A percentile compares a stretch with the other conserved stretches of the same genome.
Evolutionary conservation across 2,329 filamentous ascomycete genomes (phyloP).

Genomic region (Fusarium brachygibbosum): DNA sequence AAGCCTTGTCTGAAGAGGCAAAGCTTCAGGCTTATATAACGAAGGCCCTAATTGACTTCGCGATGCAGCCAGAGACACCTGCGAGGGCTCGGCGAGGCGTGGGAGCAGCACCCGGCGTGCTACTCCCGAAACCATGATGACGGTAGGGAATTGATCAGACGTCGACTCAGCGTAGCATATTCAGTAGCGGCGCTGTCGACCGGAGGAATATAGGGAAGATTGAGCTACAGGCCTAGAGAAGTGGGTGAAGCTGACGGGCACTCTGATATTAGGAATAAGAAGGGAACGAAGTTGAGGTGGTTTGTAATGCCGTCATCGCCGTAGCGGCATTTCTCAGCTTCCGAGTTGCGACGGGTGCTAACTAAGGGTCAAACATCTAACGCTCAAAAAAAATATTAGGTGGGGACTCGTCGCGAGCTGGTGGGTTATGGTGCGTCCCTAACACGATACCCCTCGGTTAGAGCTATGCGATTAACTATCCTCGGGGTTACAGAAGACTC

Average conservation of each 20-base stretch:
- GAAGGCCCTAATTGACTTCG: slow-evolving; percentile 42
- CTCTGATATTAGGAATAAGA: slow-evolving; percentile 29
- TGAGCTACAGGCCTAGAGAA: slow-evolving; percentile 16
- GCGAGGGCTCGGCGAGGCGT: slow-evolving; percentile 56
- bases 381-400: slow-evolving; percentile 42
- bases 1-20: slow-evolving; percentile 32
- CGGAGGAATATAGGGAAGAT: slow-evolving; percentile 10
- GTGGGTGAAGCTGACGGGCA: slow-evolving; percentile 24
- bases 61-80: slow-evolving; percentile 43
- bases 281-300: slow-evolving; percentile 41
- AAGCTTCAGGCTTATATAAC: slow-evolving; percentile 35
- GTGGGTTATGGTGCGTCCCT: slow-evolving; percentile 24
- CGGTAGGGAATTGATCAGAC: slow-evolving; percentile 46
- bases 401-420: slow-evolving; percentile 37
- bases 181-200: slow-evolving; percentile 45
- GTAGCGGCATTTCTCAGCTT: slow-evolving; percentile 53
- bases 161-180: slow-evolving; percentile 49
- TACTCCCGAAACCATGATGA: slow-evolving; percentile 64
- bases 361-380: slow-evolving; percentile 11
- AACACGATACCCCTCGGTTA: slow-evolving; percentile 3
- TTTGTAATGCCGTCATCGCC: slow-evolving; percentile 53
- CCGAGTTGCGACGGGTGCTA: slow-evolving; percentile 44
- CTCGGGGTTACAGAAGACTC: too few relatives aligned
- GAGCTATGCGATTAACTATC: slow-evolving; percentile 30
- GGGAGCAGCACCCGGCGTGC: slow-evolving; percentile 65